Conservation (phyloP, 345 rosid genomes). For the Leavenworthia alabamica region DNA sequence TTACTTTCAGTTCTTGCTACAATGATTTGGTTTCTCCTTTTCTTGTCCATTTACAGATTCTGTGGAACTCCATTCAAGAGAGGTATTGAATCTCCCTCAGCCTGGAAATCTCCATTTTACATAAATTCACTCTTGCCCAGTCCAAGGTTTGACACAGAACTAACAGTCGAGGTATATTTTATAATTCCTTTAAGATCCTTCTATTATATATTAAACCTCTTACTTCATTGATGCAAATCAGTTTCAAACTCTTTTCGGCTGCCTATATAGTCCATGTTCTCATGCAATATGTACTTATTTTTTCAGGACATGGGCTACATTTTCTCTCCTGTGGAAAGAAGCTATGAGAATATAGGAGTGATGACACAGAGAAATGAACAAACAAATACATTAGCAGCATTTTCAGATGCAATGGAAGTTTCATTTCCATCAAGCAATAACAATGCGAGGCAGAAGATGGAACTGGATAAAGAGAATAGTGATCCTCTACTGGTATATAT, state of each 20-base stretch:
- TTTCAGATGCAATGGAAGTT: slow-evolving; percentile 82
- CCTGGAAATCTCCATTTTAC: slow-evolving; percentile 98
- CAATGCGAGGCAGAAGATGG: slow-evolving; percentile 41
- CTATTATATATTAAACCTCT: no score
- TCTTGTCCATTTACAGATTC: slow-evolving; percentile 43
- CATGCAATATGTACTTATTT: not conserved
- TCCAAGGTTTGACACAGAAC: slow-evolving; percentile 73
- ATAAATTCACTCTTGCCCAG: slow-evolving; percentile 73
- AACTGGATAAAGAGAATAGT: slow-evolving; percentile 39
- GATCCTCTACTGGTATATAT: slow-evolving; percentile 29
- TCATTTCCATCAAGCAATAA: slow-evolving; percentile 41
- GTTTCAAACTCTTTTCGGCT: no score
- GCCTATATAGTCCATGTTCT: no score
- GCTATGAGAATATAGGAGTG: slow-evolving; percentile 73
- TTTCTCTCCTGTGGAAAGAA: slow-evolving; percentile 84
- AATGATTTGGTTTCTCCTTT: not conserved
- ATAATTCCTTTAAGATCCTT: no score
- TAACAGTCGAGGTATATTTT: slow-evolving; percentile 41
- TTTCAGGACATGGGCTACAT: slow-evolving; percentile 84
- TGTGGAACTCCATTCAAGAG: slow-evolving; percentile 82
- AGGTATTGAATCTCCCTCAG: slow-evolving; percentile 90
- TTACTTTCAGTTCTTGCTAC: not conserved
- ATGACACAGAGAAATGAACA: slow-evolving; percentile 78
- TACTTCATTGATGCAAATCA: no score
- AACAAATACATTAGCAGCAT: slow-evolving; percentile 49